Evolutionary conservation across 2,329 filamentous ascomycete genomes (phyloP).

Genomic region (Pestalotiopsis sp.): DNA sequence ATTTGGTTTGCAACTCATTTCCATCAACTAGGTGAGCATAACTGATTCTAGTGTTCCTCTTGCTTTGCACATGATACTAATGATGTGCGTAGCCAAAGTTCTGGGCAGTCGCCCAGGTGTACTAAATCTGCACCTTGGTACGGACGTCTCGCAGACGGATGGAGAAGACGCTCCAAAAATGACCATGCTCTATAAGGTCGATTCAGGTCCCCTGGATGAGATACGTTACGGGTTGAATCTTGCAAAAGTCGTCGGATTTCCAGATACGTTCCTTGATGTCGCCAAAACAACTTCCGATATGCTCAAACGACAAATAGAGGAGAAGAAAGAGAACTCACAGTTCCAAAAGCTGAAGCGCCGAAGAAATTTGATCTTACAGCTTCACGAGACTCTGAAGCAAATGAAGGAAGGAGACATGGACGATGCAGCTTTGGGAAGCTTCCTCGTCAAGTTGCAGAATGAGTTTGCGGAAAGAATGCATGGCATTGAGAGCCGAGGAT

Average conservation of each 20-base stretch:
- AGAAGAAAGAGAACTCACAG: constrained; percentile 57
- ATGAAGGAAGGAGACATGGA: constrained; percentile 67
- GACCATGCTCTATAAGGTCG: constrained; percentile 86
- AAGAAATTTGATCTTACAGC: constrained; percentile 61
- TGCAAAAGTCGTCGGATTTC: constrained; percentile 75
- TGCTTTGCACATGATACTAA: neutral
- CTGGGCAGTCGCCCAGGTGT: constrained; percentile 77
- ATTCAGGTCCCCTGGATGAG: constrained; percentile 70
- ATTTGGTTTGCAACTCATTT: constrained; percentile 98
- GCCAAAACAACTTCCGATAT: constrained; percentile 69
- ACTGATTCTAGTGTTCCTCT: neutral
- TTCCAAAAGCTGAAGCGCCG: constrained; percentile 37
- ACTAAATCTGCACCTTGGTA: constrained; percentile 78
- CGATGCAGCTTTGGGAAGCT: constrained; percentile 62
- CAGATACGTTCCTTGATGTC: constrained; percentile 64
- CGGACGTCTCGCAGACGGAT: constrained; percentile 57
- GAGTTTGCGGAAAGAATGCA: constrained; percentile 78
- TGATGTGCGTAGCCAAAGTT: constrained; percentile 58
- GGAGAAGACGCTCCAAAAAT: constrained; percentile 61
- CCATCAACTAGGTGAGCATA: constrained; percentile 63
- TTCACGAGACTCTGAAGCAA: constrained; percentile 74
- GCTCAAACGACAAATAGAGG: constrained; percentile 60
- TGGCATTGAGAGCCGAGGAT: constrained; percentile 51
- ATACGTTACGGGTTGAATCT: constrained; percentile 84
- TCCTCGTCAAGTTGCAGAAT: constrained; percentile 68